These are phyloP conservation scores for Clonostachys solani DNA, from an alignment of 2,329 filamentous ascomycete species.

Conservation along the genomic window DNA sequence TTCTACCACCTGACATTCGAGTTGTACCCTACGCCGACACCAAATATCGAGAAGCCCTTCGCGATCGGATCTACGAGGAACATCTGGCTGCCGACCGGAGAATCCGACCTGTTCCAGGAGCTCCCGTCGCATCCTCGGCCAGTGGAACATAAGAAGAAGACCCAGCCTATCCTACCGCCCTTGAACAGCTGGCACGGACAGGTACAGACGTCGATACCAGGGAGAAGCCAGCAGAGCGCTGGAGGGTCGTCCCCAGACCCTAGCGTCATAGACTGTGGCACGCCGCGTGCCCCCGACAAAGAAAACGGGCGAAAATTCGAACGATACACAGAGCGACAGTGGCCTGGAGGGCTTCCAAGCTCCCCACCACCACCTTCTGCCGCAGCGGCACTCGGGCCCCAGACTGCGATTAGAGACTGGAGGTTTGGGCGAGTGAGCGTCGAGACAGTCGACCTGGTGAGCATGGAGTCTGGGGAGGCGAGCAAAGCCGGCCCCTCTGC, in stretches of 20 bases:
- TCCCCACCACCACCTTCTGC: slow-evolving; percentile 37
- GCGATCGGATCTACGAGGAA: slow-evolving; percentile 6
- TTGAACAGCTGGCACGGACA: not conserved
- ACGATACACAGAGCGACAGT: slow-evolving; percentile 32
- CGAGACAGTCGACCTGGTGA: slow-evolving; percentile 70
- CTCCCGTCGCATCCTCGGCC: slow-evolving; percentile 44
- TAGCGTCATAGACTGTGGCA: slow-evolving; percentile 46
- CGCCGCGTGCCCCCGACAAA: slow-evolving; percentile 23
- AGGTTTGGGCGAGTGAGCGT: slow-evolving; percentile 76
- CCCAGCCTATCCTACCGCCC: not conserved
- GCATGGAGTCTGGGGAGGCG: slow-evolving; percentile 26
- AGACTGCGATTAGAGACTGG: slow-evolving; percentile 63
- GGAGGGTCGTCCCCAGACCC: slow-evolving; percentile 5
- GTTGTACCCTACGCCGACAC: slow-evolving; percentile 47
- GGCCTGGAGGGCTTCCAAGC: slow-evolving; percentile 30
- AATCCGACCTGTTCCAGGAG: slow-evolving; percentile 49
- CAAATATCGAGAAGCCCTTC: slow-evolving; percentile 3
- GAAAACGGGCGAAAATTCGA: slow-evolving; percentile 21
- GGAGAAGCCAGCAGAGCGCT: not conserved
- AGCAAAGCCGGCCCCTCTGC: slow-evolving; percentile 18
- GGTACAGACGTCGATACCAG: too few species aligned
- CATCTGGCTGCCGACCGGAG: slow-evolving; percentile 46
- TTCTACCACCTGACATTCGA: slow-evolving; percentile 66
- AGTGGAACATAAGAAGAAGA: slow-evolving; percentile 2
- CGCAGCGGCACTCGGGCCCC: slow-evolving; percentile 37